A percentile compares a stretch with the other conserved stretches of the same genome.
Conservation (phyloP, 1,139 yeast species). For the Magnusiomyces sp. region DNA sequence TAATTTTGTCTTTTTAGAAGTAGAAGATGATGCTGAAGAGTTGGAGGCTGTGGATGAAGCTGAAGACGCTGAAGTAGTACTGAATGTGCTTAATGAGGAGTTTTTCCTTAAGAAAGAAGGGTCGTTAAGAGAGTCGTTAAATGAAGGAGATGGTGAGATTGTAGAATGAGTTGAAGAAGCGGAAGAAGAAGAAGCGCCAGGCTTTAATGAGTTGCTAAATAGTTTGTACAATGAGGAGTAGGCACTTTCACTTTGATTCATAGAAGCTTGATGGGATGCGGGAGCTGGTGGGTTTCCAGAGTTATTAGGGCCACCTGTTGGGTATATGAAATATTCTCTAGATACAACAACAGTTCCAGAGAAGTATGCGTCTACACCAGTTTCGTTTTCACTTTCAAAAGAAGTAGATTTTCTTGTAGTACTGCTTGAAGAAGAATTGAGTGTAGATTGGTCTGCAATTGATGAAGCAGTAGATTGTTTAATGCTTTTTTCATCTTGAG, state of each 20-base stretch:
- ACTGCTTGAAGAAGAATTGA: background rate
- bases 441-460: constrained; percentile 4
- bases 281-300: constrained; percentile 26
- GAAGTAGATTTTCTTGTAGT: constrained; percentile 5
- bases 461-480: background rate
- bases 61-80: constrained; percentile 14
- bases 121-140: constrained; percentile 6
- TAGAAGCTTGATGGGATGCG: constrained; percentile 24
- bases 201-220: constrained; percentile 32
- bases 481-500: too few species aligned
- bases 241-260: constrained; percentile 43
- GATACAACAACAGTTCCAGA: constrained; percentile 83
- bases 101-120: constrained; percentile 7
- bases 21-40: constrained; percentile 4
- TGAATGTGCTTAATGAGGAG: constrained; percentile 14
- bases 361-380: constrained; percentile 59
- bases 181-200: constrained; percentile 14
- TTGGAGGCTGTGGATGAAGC: constrained; percentile 11
- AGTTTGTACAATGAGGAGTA: constrained; percentile 53
- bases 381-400: constrained; percentile 43
- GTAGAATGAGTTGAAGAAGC: constrained; percentile 2
- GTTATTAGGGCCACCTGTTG: constrained; percentile 27
- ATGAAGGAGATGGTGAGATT: background rate
- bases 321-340: constrained; percentile 53
- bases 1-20: constrained; percentile 20